Conservation (phyloP, 495 filamentous ascomycete genomes). For the Hypoxylon intermedium region DNA sequence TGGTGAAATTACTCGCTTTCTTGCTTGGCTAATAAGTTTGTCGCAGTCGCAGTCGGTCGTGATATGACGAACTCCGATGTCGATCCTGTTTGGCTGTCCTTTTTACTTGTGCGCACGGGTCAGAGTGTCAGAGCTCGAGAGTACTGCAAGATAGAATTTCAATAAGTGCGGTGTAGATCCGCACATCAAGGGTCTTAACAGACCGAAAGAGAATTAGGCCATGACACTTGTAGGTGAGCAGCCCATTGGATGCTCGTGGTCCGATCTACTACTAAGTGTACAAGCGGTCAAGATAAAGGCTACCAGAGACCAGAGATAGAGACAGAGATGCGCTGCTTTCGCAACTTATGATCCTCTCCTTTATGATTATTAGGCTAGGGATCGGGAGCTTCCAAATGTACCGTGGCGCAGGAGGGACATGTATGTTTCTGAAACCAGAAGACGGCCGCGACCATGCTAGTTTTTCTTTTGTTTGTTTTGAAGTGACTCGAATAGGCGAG, state of each 20-base stretch:
- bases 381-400: constrained; percentile 3
- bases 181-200: constrained; percentile 16
- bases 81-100: constrained; percentile 23
- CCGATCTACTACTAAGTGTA: constrained; percentile 36
- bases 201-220: constrained; percentile 33
- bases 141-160: constrained; percentile 31
- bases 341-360: constrained; percentile 12
- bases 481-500: constrained; percentile 40
- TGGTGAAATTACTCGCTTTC: constrained; percentile 34
- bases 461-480: constrained; percentile 41
- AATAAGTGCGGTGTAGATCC: constrained; percentile 43
- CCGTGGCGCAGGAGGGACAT: constrained; percentile 6
- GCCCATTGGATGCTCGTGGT: constrained; percentile 27
- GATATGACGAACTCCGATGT: constrained; percentile 39
- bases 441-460: constrained; percentile 31
- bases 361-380: constrained; percentile 10
- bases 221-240: constrained; percentile 28
- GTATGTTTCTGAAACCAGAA: constrained; percentile 28
- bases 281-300: constrained; percentile 44
- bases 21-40: constrained; percentile 35
- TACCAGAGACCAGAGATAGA: neutral
- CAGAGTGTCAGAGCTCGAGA: constrained; percentile 17
- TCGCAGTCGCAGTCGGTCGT: constrained; percentile 29
- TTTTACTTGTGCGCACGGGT: constrained; percentile 18
- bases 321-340: constrained; percentile 7